Percentiles rank a stretch among this genome's conserved stretches.
Evolutionary conservation across 768 basidiomycete genomes (phyloP).

Genomic region (Tricholoma sp.): DNA sequence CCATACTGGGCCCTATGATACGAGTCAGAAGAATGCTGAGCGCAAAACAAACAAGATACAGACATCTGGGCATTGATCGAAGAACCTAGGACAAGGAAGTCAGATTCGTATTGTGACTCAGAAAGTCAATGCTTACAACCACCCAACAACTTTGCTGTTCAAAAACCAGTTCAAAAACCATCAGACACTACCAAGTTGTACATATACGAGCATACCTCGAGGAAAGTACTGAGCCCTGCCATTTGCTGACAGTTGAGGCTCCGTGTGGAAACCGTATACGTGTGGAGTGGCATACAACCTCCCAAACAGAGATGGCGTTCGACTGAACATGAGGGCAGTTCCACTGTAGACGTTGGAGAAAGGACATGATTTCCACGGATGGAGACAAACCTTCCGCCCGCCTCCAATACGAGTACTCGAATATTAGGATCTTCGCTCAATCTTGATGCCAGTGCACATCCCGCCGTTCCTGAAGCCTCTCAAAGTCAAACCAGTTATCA

Average conservation of each 20-base stretch:
- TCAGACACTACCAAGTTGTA: not conserved
- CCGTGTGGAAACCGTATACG: conserved; percentile 48
- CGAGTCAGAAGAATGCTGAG: not conserved
- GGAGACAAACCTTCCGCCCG: conserved; percentile 47
- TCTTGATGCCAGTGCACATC: conserved; percentile 54
- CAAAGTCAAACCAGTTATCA: not conserved
- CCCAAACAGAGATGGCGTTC: conserved; percentile 36
- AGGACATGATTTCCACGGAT: not conserved
- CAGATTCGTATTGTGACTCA: not conserved
- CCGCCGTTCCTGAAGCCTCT: conserved; percentile 42
- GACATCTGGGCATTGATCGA: conserved; percentile 61
- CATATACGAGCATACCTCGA: conserved; percentile 39
- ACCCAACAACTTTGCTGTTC: conserved; percentile 55
- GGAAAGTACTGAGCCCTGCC: conserved; percentile 54
- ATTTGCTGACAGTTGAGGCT: conserved; percentile 45
- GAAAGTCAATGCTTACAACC: conserved; percentile 47
- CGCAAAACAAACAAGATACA: conserved; percentile 3
- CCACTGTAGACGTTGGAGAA: conserved; percentile 30
- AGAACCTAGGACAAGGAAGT: conserved; percentile 36
- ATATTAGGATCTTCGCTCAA: conserved; percentile 49
- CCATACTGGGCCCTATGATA: conserved; percentile 54
- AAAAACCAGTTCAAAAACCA: too few relatives aligned
- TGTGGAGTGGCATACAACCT: conserved; percentile 37
- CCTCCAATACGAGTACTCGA: conserved; percentile 51
- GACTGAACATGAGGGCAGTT: conserved; percentile 30